Evolutionary conservation across 2,329 filamentous ascomycete species (phyloP), one percentile per base, ranked within the genome.

Genomic region (Aspergillus proliferans): DNA sequence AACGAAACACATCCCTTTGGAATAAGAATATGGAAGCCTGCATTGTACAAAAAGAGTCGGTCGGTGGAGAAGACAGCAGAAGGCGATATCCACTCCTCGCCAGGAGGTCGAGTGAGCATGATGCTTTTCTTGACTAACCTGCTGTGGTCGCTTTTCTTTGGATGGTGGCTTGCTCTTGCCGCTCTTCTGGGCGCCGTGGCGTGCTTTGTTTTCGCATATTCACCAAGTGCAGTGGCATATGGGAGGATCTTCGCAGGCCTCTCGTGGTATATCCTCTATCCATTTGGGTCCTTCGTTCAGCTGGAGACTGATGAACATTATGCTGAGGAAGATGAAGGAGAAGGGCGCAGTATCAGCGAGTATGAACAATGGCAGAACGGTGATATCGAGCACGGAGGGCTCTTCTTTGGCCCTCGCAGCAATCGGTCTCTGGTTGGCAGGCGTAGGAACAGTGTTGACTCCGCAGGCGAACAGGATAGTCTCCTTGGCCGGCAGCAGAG

Each of bases 341-440:
- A 98, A 71, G 93, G 93, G 18, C 84, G 93, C 63, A 97, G 91
- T 72, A 96, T 98, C 63, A 94, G 88, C 61, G 93, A 98, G 73
- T 98, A 98, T 66, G 93, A 98, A 69, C 90, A 95, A 71, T 98
- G 93, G 93, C 93, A 98, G 72, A 96, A 84, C 64, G 93, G 93
- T 45, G 93, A 98, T 63, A 80, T 98, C 30, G 93, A 98, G 69
- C 90, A 97, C 67, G 93, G 93, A 3, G 82, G 92, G 30, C 80
- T 98, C 2, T 97, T 98, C 75, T 98, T 98, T 67, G 94, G 93
- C 0, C 93, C 93, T 3, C 82, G 73, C 24, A 72, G 81, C 52
- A 84, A 79, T 58, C 82, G 87, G 47, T 94, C 90, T 6, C 83
- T 97, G 46, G 77, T 96, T 39, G 93, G 92, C 19, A 85, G 89